Conservation (phyloP, 1,284 basidiomycete genomes). For the Apiotrichum akiyoshidainum region DNA sequence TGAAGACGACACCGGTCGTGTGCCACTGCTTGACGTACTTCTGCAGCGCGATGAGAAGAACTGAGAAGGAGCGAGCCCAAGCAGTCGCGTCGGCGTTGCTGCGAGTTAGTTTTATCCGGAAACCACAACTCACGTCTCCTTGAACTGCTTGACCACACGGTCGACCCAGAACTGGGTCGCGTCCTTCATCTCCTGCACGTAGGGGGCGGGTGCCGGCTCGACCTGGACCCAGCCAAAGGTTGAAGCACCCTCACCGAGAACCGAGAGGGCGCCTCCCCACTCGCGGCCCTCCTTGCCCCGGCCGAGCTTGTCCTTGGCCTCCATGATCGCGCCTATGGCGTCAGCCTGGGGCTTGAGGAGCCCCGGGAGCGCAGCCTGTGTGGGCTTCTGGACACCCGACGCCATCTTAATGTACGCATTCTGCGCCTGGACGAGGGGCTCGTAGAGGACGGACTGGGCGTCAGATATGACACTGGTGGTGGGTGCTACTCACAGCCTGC, state of each 20-base stretch:
- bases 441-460: slow-evolving; percentile 65
- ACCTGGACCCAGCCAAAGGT: slow-evolving; percentile 90
- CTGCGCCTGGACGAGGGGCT: slow-evolving; percentile 65
- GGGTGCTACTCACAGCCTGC: slow-evolving; percentile 65
- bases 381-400: slow-evolving; percentile 74
- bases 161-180: slow-evolving; percentile 87
- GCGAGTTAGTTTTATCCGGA: not conserved
- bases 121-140: slow-evolving; percentile 67
- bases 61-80: slow-evolving; percentile 76
- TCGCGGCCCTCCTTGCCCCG: slow-evolving; percentile 68
- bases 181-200: slow-evolving; percentile 81
- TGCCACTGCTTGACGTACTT: slow-evolving; percentile 85
- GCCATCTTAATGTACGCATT: slow-evolving; percentile 67
- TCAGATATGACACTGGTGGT: not conserved
- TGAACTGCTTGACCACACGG: slow-evolving; percentile 87
- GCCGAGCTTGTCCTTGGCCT: slow-evolving; percentile 72
- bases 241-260: slow-evolving; percentile 76
- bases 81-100: slow-evolving; percentile 85
- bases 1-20: slow-evolving; percentile 86
- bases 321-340: slow-evolving; percentile 70
- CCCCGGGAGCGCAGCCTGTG: slow-evolving; percentile 50
- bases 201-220: slow-evolving; percentile 65
- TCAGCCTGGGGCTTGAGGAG: slow-evolving; percentile 70
- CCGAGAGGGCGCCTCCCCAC: slow-evolving; percentile 76
- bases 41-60: slow-evolving; percentile 71